Evolutionary conservation across 495 filamentous ascomycete genomes (phyloP), one percentile per base, ranked within the genome.

Genomic region (Penicillium egyptiacum): DNA sequence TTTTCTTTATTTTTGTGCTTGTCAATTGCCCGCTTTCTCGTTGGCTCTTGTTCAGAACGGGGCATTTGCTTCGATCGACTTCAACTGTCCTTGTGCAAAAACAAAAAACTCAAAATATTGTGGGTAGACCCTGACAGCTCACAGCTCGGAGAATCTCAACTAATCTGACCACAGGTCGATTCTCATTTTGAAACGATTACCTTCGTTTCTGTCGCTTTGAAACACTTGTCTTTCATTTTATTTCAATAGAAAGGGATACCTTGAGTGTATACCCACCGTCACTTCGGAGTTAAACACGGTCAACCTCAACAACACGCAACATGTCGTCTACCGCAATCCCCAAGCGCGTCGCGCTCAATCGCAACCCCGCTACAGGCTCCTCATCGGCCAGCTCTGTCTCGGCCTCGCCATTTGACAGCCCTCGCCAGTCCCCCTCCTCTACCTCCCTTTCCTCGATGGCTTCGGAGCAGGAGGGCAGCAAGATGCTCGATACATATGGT

Each of bases 361-460:
- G 79, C 68, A 77, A 77, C 71, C 65, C 63, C 31, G 59, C 71
- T 50, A 84, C 82, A 42, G 73, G 81, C 41, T 86, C 86, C 28
- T 87, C 88, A 3, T 73, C 80, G 4, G 77, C 83, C 39, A 88
- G 79, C 67, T 86, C 84, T 4, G 81, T 82, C 43, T 75, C 83
- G 35, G 81, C 77, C 37, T 91, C 89, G 11, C 88, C 88, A 6
- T 68, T 79, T 41, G 83, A 86, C 63, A 88, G 85, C 51, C 91
- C 91, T 50, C 79, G 81, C 33, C 84, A 83, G 37, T 95, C 91
- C 11, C 83, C 90, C 19, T 96, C 92, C 9, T 88, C 88, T 20
- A 95, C 94, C 5, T 96, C 93, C 3, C 82, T 96, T 49, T 96
- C 93, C 28, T 97, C 93, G 42, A 79, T 96, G 75, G 85, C 83